Evolutionary conservation across 805 yeast species (phyloP).

Genomic region (Ogataea allantospora): DNA sequence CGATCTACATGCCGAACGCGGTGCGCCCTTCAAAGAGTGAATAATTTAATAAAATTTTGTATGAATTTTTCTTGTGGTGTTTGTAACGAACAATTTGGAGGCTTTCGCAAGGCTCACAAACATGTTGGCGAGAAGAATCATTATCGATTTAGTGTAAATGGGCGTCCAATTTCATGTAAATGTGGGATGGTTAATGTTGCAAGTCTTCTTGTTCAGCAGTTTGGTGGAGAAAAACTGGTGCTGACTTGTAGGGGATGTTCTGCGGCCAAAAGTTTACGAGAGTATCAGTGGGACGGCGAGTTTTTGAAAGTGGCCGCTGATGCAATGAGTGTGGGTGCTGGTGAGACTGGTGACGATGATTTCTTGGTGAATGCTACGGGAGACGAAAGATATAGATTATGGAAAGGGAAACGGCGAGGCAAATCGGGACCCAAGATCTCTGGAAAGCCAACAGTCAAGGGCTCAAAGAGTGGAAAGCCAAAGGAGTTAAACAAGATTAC

Average conservation of each 20-base stretch:
- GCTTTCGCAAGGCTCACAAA: slow-evolving; percentile 9
- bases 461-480: no score
- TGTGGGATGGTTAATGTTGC: slow-evolving; percentile 12
- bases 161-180: slow-evolving; percentile 3
- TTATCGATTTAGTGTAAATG: slow-evolving; percentile 1
- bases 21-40: slow-evolving; percentile 15
- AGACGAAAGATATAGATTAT: slow-evolving; percentile 3
- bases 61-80: slow-evolving; percentile 10
- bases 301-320: slow-evolving; percentile 11
- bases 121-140: slow-evolving; percentile 8
- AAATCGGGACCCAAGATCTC: not conserved
- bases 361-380: slow-evolving; percentile 5
- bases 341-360: slow-evolving; percentile 2
- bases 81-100: slow-evolving; percentile 10
- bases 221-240: slow-evolving; percentile 6
- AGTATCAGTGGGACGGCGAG: slow-evolving; percentile 6
- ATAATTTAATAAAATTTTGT: slow-evolving; percentile 1
- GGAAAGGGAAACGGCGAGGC: slow-evolving; percentile 2
- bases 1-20: slow-evolving; percentile 49
- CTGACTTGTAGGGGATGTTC: not conserved
- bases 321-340: slow-evolving; percentile 2
- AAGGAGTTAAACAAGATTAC: no score
- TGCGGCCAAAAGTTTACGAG: not conserved
- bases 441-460: slow-evolving; percentile 1
- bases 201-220: slow-evolving; percentile 7